phyloP scores from a whole-genome alignment of 805 yeast species.

The Starmerella apicola region DNA sequence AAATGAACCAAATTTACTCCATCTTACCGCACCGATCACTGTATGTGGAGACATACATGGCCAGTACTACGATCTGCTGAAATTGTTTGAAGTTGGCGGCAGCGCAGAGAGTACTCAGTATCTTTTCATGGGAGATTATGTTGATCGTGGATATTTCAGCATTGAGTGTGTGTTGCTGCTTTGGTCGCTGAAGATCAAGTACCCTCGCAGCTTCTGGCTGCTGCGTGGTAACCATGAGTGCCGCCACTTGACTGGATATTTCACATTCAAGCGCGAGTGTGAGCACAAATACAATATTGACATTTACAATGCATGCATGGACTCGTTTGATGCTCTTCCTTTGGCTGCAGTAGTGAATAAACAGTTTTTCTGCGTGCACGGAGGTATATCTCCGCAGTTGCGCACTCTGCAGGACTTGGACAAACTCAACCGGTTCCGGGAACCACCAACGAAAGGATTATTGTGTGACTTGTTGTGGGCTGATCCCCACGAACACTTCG shows the following conservation, averaged over 20 bases:
- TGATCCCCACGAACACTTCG: constrained; percentile 87
- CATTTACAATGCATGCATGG: constrained; percentile 61
- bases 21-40: constrained; percentile 84
- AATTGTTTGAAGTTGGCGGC: constrained; percentile 88
- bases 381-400: constrained; percentile 85
- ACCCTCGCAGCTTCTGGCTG: constrained; percentile 63
- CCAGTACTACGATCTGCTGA: constrained; percentile 79
- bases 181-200: constrained; percentile 66
- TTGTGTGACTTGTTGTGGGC: constrained; percentile 96
- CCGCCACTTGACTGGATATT: constrained; percentile 81
- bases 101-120: constrained; percentile 66
- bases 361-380: constrained; percentile 93
- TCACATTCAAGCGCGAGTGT: constrained; percentile 86
- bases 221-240: constrained; percentile 94
- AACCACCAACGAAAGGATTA: constrained; percentile 85
- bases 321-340: constrained; percentile 76
- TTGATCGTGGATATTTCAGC: constrained; percentile 86
- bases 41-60: constrained; percentile 98
- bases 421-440: constrained; percentile 65
- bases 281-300: constrained; percentile 56
- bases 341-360: constrained; percentile 86
- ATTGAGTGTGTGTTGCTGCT: constrained; percentile 58
- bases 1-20: constrained; percentile 65
- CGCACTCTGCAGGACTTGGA: constrained; percentile 55
- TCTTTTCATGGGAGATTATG: constrained; percentile 85